Percentiles rank a stretch among this genome's conserved stretches.
Conservation (phyloP, 805 yeast genomes). For the Kodamaea neixiangensis region DNA sequence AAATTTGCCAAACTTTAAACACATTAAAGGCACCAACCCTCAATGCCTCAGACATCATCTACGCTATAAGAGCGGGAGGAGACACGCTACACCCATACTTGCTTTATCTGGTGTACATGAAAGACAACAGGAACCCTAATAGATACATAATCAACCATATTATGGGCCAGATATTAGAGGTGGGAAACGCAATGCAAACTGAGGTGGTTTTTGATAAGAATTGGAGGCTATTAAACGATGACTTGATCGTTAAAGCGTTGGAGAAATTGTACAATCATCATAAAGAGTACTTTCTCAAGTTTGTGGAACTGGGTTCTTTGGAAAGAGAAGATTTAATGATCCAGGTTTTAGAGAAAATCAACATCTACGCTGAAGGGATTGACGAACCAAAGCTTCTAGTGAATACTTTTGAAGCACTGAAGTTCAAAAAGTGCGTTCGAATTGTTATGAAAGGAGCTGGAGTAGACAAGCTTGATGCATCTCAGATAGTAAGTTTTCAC, state of each 20-base stretch:
- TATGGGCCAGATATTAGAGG: conserved; percentile 6
- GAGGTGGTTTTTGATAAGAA: conserved; percentile 5
- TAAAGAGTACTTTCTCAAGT: neutral
- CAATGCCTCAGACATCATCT: conserved; percentile 13
- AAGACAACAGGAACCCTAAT: conserved; percentile 11
- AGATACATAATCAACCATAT: conserved; percentile 13
- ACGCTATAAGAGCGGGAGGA: conserved; percentile 8
- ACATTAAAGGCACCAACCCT: neutral
- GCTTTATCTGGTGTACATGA: conserved; percentile 12
- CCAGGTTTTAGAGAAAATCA: neutral
- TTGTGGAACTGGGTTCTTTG: neutral
- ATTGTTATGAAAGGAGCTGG: conserved; percentile 1
- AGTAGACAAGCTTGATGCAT: neutral
- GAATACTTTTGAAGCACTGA: neutral
- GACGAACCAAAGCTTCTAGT: neutral
- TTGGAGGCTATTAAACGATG: conserved; percentile 10
- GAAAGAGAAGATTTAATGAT: conserved; percentile 2
- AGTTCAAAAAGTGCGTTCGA: conserved; percentile 7
- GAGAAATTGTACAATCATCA: neutral
- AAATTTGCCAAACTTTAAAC: neutral
- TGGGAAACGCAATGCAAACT: conserved; percentile 1
- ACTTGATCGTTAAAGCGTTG: conserved; percentile 4
- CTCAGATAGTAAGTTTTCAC: conserved; percentile 3
- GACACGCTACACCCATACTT: conserved; percentile 7
- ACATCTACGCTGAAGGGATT: neutral